Conservation (phyloP, 1,284 basidiomycete species). For the Rhodofomes roseus region DNA sequence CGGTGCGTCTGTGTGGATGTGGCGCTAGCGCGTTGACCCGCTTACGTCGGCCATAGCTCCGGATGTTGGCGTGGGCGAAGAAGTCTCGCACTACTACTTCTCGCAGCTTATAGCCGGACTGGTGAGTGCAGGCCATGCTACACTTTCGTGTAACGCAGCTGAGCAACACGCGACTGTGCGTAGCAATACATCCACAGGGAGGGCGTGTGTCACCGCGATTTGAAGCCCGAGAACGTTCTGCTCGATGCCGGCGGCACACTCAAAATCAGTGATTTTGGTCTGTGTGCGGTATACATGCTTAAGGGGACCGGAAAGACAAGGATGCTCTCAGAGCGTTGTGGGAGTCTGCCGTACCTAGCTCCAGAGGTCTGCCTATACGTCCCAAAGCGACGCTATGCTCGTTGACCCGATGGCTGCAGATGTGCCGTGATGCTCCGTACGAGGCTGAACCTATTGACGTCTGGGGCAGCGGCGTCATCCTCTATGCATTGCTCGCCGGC, state of each 20-base stretch:
- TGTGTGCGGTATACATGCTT: slow-evolving; percentile 89
- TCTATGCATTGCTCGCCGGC: slow-evolving; percentile 89
- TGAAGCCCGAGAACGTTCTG: slow-evolving; percentile 95
- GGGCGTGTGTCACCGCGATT: slow-evolving; percentile 93
- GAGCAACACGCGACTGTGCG: slow-evolving; percentile 1
- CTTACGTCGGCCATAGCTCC: slow-evolving; percentile 49
- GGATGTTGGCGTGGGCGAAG: slow-evolving; percentile 84
- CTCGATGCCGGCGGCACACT: slow-evolving; percentile 77
- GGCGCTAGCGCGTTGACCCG: background rate
- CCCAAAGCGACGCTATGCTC: background rate
- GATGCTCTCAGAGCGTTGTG: slow-evolving; percentile 77
- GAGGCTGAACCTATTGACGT: slow-evolving; percentile 91
- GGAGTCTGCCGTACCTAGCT: slow-evolving; percentile 93
- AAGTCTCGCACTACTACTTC: slow-evolving; percentile 91
- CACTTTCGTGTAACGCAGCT: background rate
- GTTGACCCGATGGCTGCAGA: slow-evolving; percentile 27
- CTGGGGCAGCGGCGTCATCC: slow-evolving; percentile 96
- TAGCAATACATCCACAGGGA: slow-evolving; percentile 83
- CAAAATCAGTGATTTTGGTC: slow-evolving; percentile 95
- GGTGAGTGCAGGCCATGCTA: slow-evolving; percentile 39
- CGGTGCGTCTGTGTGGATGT: slow-evolving; percentile 40
- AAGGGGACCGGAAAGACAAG: slow-evolving; percentile 80
- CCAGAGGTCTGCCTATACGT: slow-evolving; percentile 65
- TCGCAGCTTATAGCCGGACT: slow-evolving; percentile 82
- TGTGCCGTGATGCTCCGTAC: slow-evolving; percentile 61